Percentiles rank a stretch among this genome's conserved stretches.
Evolutionary conservation across 2,329 filamentous ascomycete genomes (phyloP).

Genomic region (Byssoonygena ceratinophila): DNA sequence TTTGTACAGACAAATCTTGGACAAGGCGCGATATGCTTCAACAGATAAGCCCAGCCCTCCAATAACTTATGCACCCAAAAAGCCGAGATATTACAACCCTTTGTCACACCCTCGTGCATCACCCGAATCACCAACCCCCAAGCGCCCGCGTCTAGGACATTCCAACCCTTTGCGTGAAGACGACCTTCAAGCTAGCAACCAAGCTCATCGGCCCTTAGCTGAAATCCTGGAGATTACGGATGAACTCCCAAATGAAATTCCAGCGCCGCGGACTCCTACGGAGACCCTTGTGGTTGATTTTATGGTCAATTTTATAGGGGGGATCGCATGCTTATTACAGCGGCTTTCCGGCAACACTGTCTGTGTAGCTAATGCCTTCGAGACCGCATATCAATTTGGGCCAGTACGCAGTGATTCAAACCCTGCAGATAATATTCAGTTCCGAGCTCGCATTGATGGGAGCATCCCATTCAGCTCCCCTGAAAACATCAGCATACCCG

Average conservation of each 20-base stretch:
- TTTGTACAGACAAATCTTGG: slow-evolving; percentile 10
- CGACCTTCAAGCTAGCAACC: too few relatives aligned
- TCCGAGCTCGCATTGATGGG: not conserved
- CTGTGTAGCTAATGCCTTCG: slow-evolving; percentile 14
- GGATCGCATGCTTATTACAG: slow-evolving; percentile 14
- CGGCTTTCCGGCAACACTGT: slow-evolving; percentile 9
- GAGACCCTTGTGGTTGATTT: slow-evolving; percentile 8
- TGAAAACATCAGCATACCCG: not conserved
- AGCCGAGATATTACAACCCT: not conserved
- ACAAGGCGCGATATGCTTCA: not conserved
- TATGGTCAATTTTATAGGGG: not conserved
- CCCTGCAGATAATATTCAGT: not conserved
- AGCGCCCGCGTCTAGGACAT: not conserved
- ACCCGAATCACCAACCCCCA: not conserved
- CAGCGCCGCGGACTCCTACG: slow-evolving; percentile 13
- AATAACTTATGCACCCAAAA: not conserved
- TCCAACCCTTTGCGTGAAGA: too few relatives aligned
- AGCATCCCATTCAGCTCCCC: not conserved
- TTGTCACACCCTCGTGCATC: not conserved
- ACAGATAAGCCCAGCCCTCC: not conserved
- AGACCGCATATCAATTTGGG: slow-evolving; percentile 15
- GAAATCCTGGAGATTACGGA: not conserved
- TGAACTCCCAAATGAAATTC: slow-evolving; percentile 5
- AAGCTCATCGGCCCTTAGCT: too few relatives aligned
- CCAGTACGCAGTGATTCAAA: not conserved